phyloP scores from a whole-genome alignment of 208 protist genomes.

The Crithidia acanthocephali region DNA sequence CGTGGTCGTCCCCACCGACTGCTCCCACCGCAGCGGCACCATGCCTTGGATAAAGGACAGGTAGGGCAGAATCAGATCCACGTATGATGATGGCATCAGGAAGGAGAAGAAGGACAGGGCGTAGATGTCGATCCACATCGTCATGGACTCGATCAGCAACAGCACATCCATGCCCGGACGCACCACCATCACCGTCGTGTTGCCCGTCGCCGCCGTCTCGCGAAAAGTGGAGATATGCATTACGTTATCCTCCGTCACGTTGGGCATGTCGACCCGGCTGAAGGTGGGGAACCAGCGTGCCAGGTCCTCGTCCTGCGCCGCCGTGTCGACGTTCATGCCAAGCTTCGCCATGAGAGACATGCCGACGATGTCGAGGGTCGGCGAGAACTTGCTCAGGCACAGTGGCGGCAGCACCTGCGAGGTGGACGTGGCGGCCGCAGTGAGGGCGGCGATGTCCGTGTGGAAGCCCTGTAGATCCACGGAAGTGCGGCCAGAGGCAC shows the following conservation, averaged over 20 bases:
- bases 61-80: conserved; percentile 38
- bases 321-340: conserved; percentile 38
- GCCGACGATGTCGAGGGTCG: conserved; percentile 48
- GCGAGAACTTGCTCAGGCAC: conserved; percentile 44
- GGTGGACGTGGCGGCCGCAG: conserved; percentile 14
- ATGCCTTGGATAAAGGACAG: conserved; percentile 50
- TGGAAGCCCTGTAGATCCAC: not conserved
- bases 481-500: not conserved
- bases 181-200: conserved; percentile 52
- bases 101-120: conserved; percentile 53
- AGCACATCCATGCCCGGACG: conserved; percentile 38
- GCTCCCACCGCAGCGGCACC: conserved; percentile 44
- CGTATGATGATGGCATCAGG: conserved; percentile 52
- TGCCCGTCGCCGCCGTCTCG: conserved; percentile 13
- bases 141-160: conserved; percentile 51
- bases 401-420: conserved; percentile 30
- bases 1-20: conserved; percentile 18
- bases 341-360: conserved; percentile 74
- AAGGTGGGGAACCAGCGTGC: conserved; percentile 62
- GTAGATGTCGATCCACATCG: conserved; percentile 62
- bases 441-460: not conserved
- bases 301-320: conserved; percentile 43
- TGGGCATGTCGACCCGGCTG: conserved; percentile 6
- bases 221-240: conserved; percentile 46
- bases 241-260: conserved; percentile 16